Evolutionary conservation across 768 basidiomycete genomes (phyloP).

Genomic region (Nidularia sp.): DNA sequence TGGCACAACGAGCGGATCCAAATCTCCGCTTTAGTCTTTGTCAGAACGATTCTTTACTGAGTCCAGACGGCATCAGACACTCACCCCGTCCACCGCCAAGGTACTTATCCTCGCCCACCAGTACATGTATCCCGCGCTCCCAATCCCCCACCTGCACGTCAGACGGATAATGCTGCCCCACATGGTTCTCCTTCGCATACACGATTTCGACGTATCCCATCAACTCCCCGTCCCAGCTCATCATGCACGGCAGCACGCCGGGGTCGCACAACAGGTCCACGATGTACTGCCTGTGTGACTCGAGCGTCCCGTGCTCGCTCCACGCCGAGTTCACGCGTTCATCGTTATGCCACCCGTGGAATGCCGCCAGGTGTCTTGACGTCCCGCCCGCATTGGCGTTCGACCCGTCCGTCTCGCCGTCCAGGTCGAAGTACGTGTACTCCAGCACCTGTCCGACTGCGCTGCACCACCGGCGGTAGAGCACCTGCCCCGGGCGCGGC

Average conservation of each 20-base stretch:
- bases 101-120: conserved; percentile 44
- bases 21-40: conserved; percentile 19
- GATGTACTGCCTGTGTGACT: conserved; percentile 39
- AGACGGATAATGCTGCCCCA: conserved; percentile 21
- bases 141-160: conserved; percentile 16
- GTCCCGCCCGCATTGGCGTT: conserved; percentile 5
- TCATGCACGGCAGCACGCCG: conserved; percentile 32
- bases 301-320: conserved; percentile 40
- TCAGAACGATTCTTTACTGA: neutral
- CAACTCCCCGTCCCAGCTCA: conserved; percentile 42
- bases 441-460: conserved; percentile 25
- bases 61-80: conserved; percentile 8
- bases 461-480: conserved; percentile 36
- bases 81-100: conserved; percentile 35
- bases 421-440: conserved; percentile 26
- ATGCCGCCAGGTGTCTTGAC: conserved; percentile 35
- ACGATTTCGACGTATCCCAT: conserved; percentile 43
- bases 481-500: conserved; percentile 30
- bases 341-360: conserved; percentile 46
- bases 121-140: conserved; percentile 37
- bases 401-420: conserved; percentile 15
- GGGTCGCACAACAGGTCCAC: conserved; percentile 28
- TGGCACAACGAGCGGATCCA: conserved; percentile 34
- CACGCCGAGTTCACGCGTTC: conserved; percentile 42
- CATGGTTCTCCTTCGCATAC: conserved; percentile 39